Conservation (phyloP, 2,329 filamentous ascomycete genomes). For the Amesomyces nigricolor region DNA sequence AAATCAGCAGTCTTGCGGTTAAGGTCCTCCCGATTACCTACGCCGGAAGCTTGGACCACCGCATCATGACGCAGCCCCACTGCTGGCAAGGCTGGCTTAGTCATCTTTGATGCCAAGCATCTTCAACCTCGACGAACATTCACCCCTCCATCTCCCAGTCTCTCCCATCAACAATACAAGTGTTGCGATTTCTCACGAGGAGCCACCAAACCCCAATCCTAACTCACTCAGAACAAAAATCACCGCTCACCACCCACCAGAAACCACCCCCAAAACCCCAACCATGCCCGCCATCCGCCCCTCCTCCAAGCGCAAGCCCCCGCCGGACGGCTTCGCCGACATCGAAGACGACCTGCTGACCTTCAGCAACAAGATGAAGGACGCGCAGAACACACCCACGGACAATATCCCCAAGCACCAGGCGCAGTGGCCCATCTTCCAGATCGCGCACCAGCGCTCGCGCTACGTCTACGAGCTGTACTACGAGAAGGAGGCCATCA, state of each 20-base stretch:
- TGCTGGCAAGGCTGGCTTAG: background rate
- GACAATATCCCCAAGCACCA: constrained; percentile 79
- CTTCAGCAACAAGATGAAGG: constrained; percentile 88
- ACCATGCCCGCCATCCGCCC: constrained; percentile 73
- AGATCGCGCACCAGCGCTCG: constrained; percentile 87
- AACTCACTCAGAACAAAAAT: background rate
- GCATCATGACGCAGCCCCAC: background rate
- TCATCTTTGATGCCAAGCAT: background rate
- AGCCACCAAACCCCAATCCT: too few species aligned
- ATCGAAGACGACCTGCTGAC: constrained; percentile 82
- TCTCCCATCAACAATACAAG: background rate
- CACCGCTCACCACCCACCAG: background rate
- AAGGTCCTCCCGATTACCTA: background rate
- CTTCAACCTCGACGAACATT: background rate
- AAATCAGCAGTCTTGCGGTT: constrained; percentile 6
- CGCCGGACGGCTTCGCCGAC: constrained; percentile 80
- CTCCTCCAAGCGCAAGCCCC: constrained; percentile 71
- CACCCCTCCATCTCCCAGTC: background rate
- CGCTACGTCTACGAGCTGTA: constrained; percentile 97
- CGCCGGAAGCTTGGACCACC: constrained; percentile 19
- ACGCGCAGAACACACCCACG: constrained; percentile 84
- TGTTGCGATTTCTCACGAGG: too few species aligned
- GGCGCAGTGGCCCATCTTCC: constrained; percentile 94
- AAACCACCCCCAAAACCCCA: background rate
- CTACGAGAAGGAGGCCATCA: constrained; percentile 96